Percentiles rank a stretch among this genome's conserved stretches.
Conservation (phyloP, 108 stramenopile genomes). For the Mayamaea pseudoterrestris region DNA sequence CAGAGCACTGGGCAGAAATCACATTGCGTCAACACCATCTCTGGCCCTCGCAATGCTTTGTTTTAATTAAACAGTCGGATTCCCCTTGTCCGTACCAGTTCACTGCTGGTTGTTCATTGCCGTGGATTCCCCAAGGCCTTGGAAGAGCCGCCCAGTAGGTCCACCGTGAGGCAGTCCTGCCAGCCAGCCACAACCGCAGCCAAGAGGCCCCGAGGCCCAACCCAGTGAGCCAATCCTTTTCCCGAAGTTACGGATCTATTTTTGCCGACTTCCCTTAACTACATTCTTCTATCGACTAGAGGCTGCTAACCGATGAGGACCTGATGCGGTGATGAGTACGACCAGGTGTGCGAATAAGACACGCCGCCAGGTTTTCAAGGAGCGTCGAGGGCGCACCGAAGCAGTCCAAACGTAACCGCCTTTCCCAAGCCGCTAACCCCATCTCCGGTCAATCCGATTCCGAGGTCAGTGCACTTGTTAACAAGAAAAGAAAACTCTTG, state of each 20-base stretch:
- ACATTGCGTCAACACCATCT: slow-evolving; percentile 83
- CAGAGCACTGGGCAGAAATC: slow-evolving; percentile 83
- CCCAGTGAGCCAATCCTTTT: slow-evolving; percentile 83
- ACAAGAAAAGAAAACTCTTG: slow-evolving; percentile 92
- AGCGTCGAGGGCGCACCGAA: slow-evolving; percentile 74
- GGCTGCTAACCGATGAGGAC: slow-evolving; percentile 93
- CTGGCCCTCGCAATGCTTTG: slow-evolving; percentile 80
- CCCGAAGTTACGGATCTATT: slow-evolving; percentile 85
- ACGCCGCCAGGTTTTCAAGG: slow-evolving; percentile 85
- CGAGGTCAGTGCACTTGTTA: slow-evolving; percentile 82
- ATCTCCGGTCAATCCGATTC: slow-evolving; percentile 85
- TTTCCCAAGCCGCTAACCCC: slow-evolving; percentile 77
- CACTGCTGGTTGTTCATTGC: slow-evolving; percentile 74
- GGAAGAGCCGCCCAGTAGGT: slow-evolving; percentile 37
- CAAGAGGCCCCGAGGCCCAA: slow-evolving; percentile 65
- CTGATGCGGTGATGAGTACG: slow-evolving; percentile 97
- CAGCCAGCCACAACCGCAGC: slow-evolving; percentile 44
- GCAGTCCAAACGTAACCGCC: slow-evolving; percentile 69
- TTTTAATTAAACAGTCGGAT: slow-evolving; percentile 87
- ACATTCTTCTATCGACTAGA: slow-evolving; percentile 96
- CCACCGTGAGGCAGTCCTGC: slow-evolving; percentile 60
- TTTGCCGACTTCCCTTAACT: slow-evolving; percentile 85
- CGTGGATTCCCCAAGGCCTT: slow-evolving; percentile 30
- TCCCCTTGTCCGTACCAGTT: slow-evolving; percentile 79
- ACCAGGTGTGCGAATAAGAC: slow-evolving; percentile 74